Conservation (phyloP, 2,329 filamentous ascomycete genomes). For the Talaromyces sp. region DNA sequence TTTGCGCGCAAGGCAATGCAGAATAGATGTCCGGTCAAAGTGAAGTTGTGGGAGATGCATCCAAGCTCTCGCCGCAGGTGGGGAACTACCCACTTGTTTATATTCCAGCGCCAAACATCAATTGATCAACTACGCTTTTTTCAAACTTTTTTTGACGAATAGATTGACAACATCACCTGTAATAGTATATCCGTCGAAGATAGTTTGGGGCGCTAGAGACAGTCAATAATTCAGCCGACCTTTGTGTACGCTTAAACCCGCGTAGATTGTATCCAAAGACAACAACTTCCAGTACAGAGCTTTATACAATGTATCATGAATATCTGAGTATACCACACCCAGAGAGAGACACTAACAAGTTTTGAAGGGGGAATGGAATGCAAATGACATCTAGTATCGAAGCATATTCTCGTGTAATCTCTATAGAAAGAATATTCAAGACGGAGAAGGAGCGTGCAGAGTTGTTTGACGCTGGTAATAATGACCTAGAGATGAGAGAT, state of each 20-base stretch:
- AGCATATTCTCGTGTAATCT: too few relatives aligned
- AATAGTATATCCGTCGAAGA: neutral
- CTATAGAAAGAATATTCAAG: too few relatives aligned
- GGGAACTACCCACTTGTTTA: slow-evolving; percentile 4
- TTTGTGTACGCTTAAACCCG: neutral
- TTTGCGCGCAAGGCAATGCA: neutral
- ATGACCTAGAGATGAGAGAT: too few relatives aligned
- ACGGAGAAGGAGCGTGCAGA: too few relatives aligned
- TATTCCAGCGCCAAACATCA: neutral
- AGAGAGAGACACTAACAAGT: too few relatives aligned
- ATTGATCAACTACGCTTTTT: neutral
- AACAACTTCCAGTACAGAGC: too few relatives aligned
- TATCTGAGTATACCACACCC: too few relatives aligned
- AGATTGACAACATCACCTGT: neutral
- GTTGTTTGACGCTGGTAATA: too few relatives aligned
- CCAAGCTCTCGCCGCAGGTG: slow-evolving; percentile 9
- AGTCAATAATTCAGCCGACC: neutral
- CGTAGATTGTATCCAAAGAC: too few relatives aligned
- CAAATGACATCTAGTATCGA: too few relatives aligned
- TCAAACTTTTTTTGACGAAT: neutral
- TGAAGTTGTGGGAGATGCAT: slow-evolving; percentile 9
- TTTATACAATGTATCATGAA: too few relatives aligned
- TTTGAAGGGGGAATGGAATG: too few relatives aligned
- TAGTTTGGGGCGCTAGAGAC: neutral
- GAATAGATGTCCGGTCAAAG: neutral